These are phyloP conservation scores for Exophiala bonariae DNA, from an alignment of 2,329 filamentous ascomycete species.

Conservation along the genomic window DNA sequence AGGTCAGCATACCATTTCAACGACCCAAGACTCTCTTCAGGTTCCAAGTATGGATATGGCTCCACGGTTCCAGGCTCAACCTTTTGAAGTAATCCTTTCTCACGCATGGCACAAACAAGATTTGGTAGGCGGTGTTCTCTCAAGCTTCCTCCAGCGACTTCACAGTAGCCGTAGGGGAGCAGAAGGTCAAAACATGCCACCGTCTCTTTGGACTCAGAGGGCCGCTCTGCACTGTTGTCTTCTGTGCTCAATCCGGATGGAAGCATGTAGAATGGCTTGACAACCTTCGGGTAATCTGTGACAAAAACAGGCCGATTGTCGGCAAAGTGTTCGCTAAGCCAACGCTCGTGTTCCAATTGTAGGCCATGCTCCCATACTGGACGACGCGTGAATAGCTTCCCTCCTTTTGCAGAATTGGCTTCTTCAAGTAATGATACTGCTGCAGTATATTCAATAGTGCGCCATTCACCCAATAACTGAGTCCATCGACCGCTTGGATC, in stretches of 20 bases:
- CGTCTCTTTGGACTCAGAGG: conserved; percentile 46
- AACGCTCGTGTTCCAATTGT: conserved; percentile 91
- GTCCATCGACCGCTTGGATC: conserved; percentile 63
- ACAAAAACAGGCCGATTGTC: conserved; percentile 76
- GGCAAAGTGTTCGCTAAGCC: conserved; percentile 69
- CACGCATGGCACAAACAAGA: conserved; percentile 69
- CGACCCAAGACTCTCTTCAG: conserved; percentile 45
- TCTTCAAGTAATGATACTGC: conserved; percentile 69
- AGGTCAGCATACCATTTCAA: conserved; percentile 88
- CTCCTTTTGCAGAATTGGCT: conserved; percentile 51
- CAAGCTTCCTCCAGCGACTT: conserved; percentile 85
- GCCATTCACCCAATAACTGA: conserved; percentile 68
- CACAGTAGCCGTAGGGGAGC: conserved; percentile 79
- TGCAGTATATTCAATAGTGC: conserved; percentile 77
- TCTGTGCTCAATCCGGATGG: conserved; percentile 42
- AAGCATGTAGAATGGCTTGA: conserved; percentile 92
- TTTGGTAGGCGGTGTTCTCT: conserved; percentile 75
- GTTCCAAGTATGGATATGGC: conserved; percentile 37
- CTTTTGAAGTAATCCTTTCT: conserved; percentile 59
- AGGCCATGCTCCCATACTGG: conserved; percentile 74
- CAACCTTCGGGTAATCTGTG: conserved; percentile 82
- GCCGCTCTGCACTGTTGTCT: neutral
- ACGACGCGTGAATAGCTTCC: conserved; percentile 61
- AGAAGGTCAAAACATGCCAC: conserved; percentile 85
- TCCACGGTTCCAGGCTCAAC: conserved; percentile 8